These are phyloP conservation scores for Plasmodium cynomolgi DNA, from an alignment of 169 alveolate genomes.

Conservation along the genomic window DNA sequence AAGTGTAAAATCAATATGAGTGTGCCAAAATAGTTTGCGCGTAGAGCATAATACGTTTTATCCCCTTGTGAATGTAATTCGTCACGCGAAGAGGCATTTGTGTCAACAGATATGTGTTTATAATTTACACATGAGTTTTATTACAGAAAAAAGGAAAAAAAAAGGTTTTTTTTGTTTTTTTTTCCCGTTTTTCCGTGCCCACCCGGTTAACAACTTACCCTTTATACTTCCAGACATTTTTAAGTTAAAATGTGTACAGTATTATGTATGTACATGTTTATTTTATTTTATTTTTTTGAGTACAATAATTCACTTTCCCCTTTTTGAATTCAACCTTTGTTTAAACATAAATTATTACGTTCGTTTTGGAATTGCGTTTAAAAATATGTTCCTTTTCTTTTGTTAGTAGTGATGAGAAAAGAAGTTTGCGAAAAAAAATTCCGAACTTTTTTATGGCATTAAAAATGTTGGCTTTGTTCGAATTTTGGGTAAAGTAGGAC, in stretches of 20 bases:
- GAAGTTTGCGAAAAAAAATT: background rate
- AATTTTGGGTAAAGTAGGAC: background rate
- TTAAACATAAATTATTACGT: background rate
- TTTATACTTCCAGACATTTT: background rate
- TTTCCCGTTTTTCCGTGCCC: background rate
- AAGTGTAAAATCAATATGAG: background rate
- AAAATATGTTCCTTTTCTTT: background rate
- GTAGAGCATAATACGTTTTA: background rate
- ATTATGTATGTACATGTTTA: background rate
- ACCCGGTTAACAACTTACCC: background rate
- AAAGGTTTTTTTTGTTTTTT: background rate
- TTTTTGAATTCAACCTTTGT: background rate
- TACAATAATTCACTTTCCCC: background rate
- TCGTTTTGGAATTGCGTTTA: background rate
- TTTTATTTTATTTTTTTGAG: background rate
- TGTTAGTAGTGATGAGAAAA: background rate
- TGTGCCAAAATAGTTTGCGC: background rate
- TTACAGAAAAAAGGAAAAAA: background rate
- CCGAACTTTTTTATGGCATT: background rate
- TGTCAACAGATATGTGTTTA: background rate
- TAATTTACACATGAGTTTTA: background rate
- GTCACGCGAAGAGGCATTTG: background rate
- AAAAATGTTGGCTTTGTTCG: background rate
- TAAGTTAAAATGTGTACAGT: background rate
- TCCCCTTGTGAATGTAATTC: conserved; percentile 6